Conservation (phyloP, 129 eudicot species). For the Escallonia herrerae region DNA sequence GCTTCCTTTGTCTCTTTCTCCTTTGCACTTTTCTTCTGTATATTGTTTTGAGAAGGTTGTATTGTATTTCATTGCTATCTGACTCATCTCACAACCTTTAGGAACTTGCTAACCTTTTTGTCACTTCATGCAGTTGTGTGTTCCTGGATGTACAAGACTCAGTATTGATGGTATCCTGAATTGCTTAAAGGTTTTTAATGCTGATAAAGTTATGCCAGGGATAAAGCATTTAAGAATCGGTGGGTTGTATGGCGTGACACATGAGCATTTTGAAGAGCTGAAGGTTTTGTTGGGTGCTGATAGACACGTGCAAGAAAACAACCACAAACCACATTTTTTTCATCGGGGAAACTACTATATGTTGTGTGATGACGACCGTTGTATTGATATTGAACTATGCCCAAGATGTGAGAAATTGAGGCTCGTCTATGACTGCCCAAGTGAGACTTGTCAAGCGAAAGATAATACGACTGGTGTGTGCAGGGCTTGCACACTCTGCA, state of each 20-base stretch:
- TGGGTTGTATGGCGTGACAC: slow-evolving; percentile 56
- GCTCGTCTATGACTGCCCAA: slow-evolving; percentile 82
- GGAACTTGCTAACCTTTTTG: neutral
- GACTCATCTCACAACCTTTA: neutral
- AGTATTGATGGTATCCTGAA: slow-evolving; percentile 55
- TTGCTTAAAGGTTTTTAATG: slow-evolving; percentile 38
- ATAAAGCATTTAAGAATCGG: slow-evolving; percentile 65
- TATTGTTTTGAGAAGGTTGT: neutral
- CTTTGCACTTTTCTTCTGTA: neutral
- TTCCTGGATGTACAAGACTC: slow-evolving; percentile 79
- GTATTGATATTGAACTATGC: slow-evolving; percentile 76
- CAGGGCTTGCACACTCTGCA: slow-evolving; percentile 78
- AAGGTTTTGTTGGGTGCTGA: slow-evolving; percentile 42
- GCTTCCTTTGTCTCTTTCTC: neutral
- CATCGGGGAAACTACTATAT: slow-evolving; percentile 36
- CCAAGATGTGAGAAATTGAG: slow-evolving; percentile 64
- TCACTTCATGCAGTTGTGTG: slow-evolving; percentile 36
- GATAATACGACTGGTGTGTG: slow-evolving; percentile 27
- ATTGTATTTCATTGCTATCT: neutral
- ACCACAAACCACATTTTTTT: slow-evolving; percentile 50
- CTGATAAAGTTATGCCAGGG: slow-evolving; percentile 17
- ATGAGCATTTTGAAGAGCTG: slow-evolving; percentile 63
- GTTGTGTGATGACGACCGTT: slow-evolving; percentile 65
- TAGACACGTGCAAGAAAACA: slow-evolving; percentile 17
- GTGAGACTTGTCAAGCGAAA: slow-evolving; percentile 49